Percentiles rank a stretch among this genome's conserved stretches.
phyloP scores from a whole-genome alignment of 208 protist species.

The Leishmania arabica region DNA sequence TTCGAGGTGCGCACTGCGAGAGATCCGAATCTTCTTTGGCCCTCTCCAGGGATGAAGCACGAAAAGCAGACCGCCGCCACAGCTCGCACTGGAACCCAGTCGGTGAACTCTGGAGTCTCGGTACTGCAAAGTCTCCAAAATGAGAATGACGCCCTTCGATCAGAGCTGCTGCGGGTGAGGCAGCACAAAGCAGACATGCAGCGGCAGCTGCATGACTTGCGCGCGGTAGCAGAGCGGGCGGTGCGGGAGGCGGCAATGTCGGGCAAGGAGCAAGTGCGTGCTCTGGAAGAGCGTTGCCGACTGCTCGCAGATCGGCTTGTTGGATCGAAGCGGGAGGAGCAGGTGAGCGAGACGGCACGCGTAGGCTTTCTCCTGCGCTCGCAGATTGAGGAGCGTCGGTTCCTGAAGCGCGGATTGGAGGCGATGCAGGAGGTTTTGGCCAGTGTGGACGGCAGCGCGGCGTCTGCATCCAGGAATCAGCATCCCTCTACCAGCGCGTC shows the following conservation, averaged over 20 bases:
- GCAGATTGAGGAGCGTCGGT: slow-evolving; percentile 74
- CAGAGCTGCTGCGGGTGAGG: slow-evolving; percentile 43
- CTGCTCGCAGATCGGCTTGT: slow-evolving; percentile 57
- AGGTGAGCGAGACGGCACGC: slow-evolving; percentile 61
- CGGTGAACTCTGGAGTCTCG: slow-evolving; percentile 2
- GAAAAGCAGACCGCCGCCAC: neutral
- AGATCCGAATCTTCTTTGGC: neutral
- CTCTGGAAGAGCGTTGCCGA: slow-evolving; percentile 52
- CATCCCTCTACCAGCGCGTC: neutral
- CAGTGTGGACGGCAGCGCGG: neutral
- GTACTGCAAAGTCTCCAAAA: slow-evolving; percentile 45
- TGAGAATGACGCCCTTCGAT: slow-evolving; percentile 67
- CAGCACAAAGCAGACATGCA: slow-evolving; percentile 28
- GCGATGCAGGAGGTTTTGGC: slow-evolving; percentile 42
- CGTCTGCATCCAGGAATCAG: neutral
- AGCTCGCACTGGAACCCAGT: slow-evolving; percentile 5
- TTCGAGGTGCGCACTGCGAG: neutral
- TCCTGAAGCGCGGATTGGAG: slow-evolving; percentile 46
- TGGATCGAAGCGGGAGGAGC: slow-evolving; percentile 41
- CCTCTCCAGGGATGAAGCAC: slow-evolving; percentile 12
- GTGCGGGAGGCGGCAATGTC: slow-evolving; percentile 16
- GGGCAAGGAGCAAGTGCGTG: slow-evolving; percentile 25
- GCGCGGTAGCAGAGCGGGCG: slow-evolving; percentile 14
- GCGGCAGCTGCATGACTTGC: slow-evolving; percentile 31
- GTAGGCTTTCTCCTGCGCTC: slow-evolving; percentile 67